Base-by-base conservation (phyloP, 371 early-diverging fungal species). In the Apophysomyces trapeziformis region DNA sequence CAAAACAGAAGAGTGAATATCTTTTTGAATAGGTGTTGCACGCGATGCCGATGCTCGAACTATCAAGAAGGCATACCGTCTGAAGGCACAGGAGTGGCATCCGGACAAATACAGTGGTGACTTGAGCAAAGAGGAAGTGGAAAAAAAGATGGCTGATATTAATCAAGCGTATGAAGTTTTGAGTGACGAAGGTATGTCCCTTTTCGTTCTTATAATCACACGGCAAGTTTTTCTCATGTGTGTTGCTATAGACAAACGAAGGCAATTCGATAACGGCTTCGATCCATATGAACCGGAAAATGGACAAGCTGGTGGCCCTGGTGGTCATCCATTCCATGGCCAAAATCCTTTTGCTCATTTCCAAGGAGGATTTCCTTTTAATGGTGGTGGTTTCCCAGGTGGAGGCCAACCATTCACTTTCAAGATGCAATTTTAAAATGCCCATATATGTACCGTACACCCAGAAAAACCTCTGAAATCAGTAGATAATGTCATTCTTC, bases 121-220 rank as follows among this genome's bases (percentile, higher is more conserved):
- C 9, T 70, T 93, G 67, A 56, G 80, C 9, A 83, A 88, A 65
- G 93, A 95, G 11, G 76, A 89, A 50, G 96, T 93, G 12, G 87
- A 92, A 72, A 85, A 85, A 70, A 95, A 94, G 84, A 97, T 97
- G 97, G 88, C 92, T 12, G 93, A 93, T 13, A 89, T 98, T 68
- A 98, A 97, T 68, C 89, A 91, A 68, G 97, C 99, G 1, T 95
- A 96, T 73, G 95, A 95, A 80, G 92, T 96, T 1, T 74, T 98
- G 60, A 89, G 83, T 61, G 89, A 97, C 73, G 89, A 92, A 38
- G 89, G 87, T 88, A 76, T 66, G 68, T n/a, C 58, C 16, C 32
- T 41, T 43, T 1, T 32, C 14, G 61, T 41, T 66, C 4, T 57
- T 56, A n/a, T 45, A 5, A 26, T 26, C 2, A 26, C 32, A 26